Conservation (phyloP, 2,329 filamentous ascomycete species). For the Talaromyces verruculosus region DNA sequence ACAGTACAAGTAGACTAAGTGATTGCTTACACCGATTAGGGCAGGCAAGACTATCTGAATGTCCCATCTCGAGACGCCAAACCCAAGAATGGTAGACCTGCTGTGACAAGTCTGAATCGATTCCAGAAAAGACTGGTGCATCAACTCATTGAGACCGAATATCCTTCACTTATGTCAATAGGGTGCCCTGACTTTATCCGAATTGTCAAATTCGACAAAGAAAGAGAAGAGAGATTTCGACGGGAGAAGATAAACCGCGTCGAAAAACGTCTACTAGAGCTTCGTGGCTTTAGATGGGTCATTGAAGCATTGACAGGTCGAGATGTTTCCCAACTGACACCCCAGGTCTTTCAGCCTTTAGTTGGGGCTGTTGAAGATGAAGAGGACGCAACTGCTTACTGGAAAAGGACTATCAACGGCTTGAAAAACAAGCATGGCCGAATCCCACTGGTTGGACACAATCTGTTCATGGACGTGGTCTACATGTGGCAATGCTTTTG, state of each 20-base stretch:
- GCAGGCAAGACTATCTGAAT: conserved; percentile 45
- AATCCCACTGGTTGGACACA: conserved; percentile 61
- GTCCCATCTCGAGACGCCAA: conserved; percentile 38
- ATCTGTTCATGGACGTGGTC: conserved; percentile 63
- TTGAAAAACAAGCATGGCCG: conserved; percentile 44
- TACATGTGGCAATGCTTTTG: conserved; percentile 62
- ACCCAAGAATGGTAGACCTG: conserved; percentile 20
- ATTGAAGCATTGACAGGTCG: conserved; percentile 47
- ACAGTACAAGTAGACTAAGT: background rate
- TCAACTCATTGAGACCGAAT: conserved; percentile 65
- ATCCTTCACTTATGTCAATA: conserved; percentile 41
- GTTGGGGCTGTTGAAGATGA: conserved; percentile 22
- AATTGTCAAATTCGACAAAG: conserved; percentile 39
- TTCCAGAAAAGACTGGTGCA: conserved; percentile 67
- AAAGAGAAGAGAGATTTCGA: conserved; percentile 35
- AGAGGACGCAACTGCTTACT: background rate
- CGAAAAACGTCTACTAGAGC: conserved; percentile 33
- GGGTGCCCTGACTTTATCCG: conserved; percentile 42
- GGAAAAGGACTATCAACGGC: conserved; percentile 21
- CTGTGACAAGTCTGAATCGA: conserved; percentile 47
- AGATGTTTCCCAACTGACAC: conserved; percentile 39
- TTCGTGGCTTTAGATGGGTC: conserved; percentile 50
- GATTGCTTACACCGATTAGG: conserved; percentile 21
- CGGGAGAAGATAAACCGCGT: conserved; percentile 31
- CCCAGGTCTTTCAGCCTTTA: conserved; percentile 34